Evolutionary conservation across 2,329 filamentous ascomycete genomes (phyloP), one percentile per base, ranked within the genome.

Genomic region (Pseudogymnoascus sp.): DNA sequence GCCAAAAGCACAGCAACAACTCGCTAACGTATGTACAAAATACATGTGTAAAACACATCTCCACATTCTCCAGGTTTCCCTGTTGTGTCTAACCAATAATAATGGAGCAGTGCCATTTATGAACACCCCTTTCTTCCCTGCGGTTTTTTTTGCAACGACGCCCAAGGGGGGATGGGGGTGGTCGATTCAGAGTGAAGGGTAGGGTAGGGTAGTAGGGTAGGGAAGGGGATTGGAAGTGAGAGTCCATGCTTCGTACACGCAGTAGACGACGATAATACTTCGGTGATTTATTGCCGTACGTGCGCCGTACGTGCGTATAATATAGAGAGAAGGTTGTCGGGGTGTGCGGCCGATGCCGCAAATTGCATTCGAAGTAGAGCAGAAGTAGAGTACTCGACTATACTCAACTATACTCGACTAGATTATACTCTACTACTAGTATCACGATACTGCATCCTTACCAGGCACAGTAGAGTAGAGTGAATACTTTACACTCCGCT

Each of bases 21-120:
- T n/a, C 41, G 22, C 41, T 46, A 46, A 26, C 7, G 24, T n/a
- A 53, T 50, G 46, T 53, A 53, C 46, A 53, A 31, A 53, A 53
- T 53, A 31, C 26, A 53, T 16, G 26, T 53, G 11, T 10, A 53
- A 53, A 16, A 53, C 4, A 53, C 46, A 53, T 53, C 46, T 53
- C 46, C 46, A 53, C 46, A 53, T 53, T 53, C 46, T 53, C 46
- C 46, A 53, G 46, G 46, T 53, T 53, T 31, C 46, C 46, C 24
- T 53, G 46, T 31, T 31, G 26, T 6, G 24, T 31, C 2, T 31
- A 14, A 5, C 46, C 46, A 53, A 53, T 53, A 31, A 8, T 14
- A 53, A 3, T 10, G 24, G 7, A 53, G 46, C 46, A 11, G 46
- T 53, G 46, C 46, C 46, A 53, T 53, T 31, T 53, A n/a, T 53